Evolutionary conservation across 176 grass and related monocot species (phyloP).

Genomic region (maize (Zea mays)): Zm-B73-REFERENCE-NAM-5.0 NC_050099.1:129965001-129965500

Average conservation of each 20-base stretch:
- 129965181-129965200: neutral
- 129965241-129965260: slow-evolving; percentile 87
- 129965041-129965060: too few relatives aligned
- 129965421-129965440: neutral
- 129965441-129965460: neutral
- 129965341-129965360: slow-evolving; percentile 99
- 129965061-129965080: too few relatives aligned
- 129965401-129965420: neutral
- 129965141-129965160: neutral
- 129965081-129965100: neutral
- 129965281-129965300: slow-evolving; percentile 18
- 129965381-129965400: slow-evolving; percentile 49
- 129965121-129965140: too few relatives aligned
- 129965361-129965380: slow-evolving; percentile 98
- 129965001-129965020: neutral
- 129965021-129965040: neutral
- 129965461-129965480: neutral
- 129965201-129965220: slow-evolving; percentile 46
- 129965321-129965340: slow-evolving; percentile 98
- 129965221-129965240: slow-evolving; percentile 66
- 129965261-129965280: slow-evolving; percentile 40
- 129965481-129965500: neutral
- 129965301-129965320: slow-evolving; percentile 21
- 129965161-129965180: neutral
- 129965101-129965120: neutral